phyloP scores from a whole-genome alignment of 345 rosid genomes.

The Euphorbia pulcherrima region DNA sequence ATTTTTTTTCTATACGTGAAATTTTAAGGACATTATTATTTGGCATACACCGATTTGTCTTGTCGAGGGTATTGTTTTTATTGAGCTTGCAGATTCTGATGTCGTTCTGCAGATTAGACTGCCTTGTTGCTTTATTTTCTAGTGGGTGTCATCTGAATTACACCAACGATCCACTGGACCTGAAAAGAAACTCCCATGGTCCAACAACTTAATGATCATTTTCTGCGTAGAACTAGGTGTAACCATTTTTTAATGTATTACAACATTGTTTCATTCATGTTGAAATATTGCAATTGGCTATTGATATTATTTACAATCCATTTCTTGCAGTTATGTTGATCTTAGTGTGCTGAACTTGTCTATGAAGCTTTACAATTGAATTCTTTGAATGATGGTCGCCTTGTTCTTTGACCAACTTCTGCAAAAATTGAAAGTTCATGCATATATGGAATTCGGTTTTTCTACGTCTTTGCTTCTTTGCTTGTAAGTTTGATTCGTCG shows the following conservation, averaged over 20 bases:
- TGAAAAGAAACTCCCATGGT: slow-evolving; percentile 89
- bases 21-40: not conserved
- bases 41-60: not conserved
- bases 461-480: too few species aligned
- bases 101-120: slow-evolving; percentile 61
- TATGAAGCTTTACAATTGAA: too few species aligned
- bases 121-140: slow-evolving; percentile 89
- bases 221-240: not conserved
- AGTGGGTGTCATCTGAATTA: slow-evolving; percentile 98
- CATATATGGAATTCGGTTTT: too few species aligned
- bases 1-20: not conserved
- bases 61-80: slow-evolving; percentile 6
- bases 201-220: slow-evolving; percentile 51
- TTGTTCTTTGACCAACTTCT: too few species aligned
- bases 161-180: slow-evolving; percentile 83
- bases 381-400: too few species aligned
- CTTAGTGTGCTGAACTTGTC: too few species aligned
- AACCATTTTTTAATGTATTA: slow-evolving; percentile 7
- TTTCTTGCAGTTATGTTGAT: too few species aligned
- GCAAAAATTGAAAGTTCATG: too few species aligned
- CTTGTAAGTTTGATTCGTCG: too few species aligned
- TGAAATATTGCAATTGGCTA: slow-evolving; percentile 41
- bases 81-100: slow-evolving; percentile 12
- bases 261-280: slow-evolving; percentile 44
- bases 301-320: not conserved